Percentiles rank a stretch among this genome's conserved stretches.
phyloP scores from a whole-genome alignment of 129 eudicot species.

The Artemisia annua region DNA sequence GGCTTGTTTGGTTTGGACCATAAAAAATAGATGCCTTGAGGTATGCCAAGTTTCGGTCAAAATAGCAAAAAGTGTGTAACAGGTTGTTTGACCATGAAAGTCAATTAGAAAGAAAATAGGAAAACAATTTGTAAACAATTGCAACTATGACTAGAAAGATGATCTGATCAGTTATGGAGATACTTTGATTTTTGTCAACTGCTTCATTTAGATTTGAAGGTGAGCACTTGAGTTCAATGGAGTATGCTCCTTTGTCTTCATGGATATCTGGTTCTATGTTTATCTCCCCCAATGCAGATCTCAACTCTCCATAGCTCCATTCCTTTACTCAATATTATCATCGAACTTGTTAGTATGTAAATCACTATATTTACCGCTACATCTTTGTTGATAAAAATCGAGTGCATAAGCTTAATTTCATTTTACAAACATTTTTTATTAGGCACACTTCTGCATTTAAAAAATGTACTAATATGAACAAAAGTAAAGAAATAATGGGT shows the following conservation, averaged over 20 bases:
- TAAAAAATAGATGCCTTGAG: constrained; percentile 24
- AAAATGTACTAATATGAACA: too few relatives aligned
- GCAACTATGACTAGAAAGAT: constrained; percentile 44
- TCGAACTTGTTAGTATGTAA: constrained; percentile 21
- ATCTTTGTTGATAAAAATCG: not conserved
- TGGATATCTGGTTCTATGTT: constrained; percentile 53
- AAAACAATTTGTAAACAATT: constrained; percentile 46
- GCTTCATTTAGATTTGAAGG: constrained; percentile 48
- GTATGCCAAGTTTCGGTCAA: constrained; percentile 20
- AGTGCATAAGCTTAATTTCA: too few relatives aligned
- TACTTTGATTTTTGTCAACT: constrained; percentile 34
- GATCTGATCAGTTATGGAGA: constrained; percentile 58
- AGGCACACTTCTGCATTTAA: too few relatives aligned
- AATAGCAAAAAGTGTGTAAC: not conserved
- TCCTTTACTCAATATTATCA: constrained; percentile 39
- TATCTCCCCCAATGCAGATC: constrained; percentile 60
- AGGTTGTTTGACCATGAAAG: constrained; percentile 16
- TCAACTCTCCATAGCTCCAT: constrained; percentile 70
- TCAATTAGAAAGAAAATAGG: constrained; percentile 37
- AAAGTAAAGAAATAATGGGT: too few relatives aligned
- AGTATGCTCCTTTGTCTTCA: constrained; percentile 55
- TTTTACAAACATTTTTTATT: too few relatives aligned
- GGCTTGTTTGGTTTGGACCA: constrained; percentile 18
- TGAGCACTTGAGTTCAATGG: constrained; percentile 62
- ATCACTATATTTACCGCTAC: not conserved